Evolutionary conservation across 139 green algal genomes (phyloP).

Genomic region (Chlorella sorokiniana): DNA sequence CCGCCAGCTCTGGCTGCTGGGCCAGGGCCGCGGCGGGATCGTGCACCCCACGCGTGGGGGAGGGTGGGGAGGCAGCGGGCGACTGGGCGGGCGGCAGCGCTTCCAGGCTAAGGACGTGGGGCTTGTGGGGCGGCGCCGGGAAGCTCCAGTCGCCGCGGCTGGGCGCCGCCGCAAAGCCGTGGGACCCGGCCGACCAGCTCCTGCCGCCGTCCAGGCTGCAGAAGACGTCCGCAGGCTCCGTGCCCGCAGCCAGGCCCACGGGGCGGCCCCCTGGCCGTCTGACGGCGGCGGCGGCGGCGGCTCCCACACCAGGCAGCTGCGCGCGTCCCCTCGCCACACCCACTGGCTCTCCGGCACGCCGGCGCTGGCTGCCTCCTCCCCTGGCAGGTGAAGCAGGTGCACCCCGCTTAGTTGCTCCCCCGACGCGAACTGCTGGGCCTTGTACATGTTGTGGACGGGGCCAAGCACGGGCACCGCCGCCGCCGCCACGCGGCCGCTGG

Average conservation of each 20-base stretch:
- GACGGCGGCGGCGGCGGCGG: neutral
- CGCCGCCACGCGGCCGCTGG: neutral
- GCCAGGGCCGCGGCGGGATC: neutral
- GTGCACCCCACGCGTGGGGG: neutral
- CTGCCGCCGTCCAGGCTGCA: neutral
- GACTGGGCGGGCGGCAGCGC: neutral
- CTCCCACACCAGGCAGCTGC: constrained; percentile 10
- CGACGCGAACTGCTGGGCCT: too few species aligned
- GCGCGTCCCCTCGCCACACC: constrained; percentile 19
- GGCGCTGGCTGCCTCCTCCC: neutral
- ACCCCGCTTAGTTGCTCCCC: neutral
- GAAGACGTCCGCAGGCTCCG: constrained; percentile 17
- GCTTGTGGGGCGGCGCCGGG: constrained; percentile 14
- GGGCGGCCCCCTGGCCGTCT: neutral
- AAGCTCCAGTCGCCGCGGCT: constrained; percentile 15
- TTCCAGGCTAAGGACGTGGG: constrained; percentile 25
- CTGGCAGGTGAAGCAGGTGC: constrained; percentile 1
- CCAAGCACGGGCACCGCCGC: neutral
- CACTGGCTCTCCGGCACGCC: neutral
- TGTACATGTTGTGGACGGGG: constrained; percentile 8
- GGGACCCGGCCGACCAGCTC: neutral
- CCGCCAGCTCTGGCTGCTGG: constrained; percentile 1
- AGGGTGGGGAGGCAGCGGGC: neutral
- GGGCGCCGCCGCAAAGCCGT: neutral
- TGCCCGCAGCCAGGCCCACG: constrained; percentile 6